phyloP scores from a whole-genome alignment of 768 basidiomycete species.

The Leccinum rimulosum region DNA sequence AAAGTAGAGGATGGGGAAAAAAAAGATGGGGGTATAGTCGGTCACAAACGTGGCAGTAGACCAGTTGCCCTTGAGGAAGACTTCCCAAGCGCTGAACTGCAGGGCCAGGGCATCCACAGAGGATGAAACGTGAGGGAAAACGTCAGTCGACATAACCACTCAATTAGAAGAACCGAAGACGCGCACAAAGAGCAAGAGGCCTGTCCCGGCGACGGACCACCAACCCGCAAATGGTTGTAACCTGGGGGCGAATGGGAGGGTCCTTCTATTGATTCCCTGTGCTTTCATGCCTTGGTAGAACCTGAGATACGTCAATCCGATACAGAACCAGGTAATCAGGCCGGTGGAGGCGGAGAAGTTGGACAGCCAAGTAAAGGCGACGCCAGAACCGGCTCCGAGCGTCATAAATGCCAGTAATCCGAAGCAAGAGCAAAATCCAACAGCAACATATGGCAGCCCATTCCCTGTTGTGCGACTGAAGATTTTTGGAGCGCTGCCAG shows the following conservation, averaged over 20 bases:
- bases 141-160: neutral
- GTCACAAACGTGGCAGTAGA: slow-evolving; percentile 40
- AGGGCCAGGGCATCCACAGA: neutral
- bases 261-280: slow-evolving; percentile 47
- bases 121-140: neutral
- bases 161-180: neutral
- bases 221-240: slow-evolving; percentile 44
- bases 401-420: slow-evolving; percentile 41
- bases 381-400: slow-evolving; percentile 32
- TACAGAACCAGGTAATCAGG: slow-evolving; percentile 45
- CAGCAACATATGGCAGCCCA: slow-evolving; percentile 47
- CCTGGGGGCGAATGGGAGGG: slow-evolving; percentile 43
- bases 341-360: slow-evolving; percentile 38
- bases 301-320: slow-evolving; percentile 44
- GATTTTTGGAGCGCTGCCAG: slow-evolving; percentile 52
- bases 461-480: slow-evolving; percentile 39
- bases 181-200: slow-evolving; percentile 37
- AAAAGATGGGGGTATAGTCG: slow-evolving; percentile 38
- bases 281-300: slow-evolving; percentile 45
- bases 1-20: slow-evolving; percentile 49
- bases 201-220: slow-evolving; percentile 31
- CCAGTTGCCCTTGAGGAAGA: slow-evolving; percentile 41
- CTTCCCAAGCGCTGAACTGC: slow-evolving; percentile 41
- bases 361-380: slow-evolving; percentile 44
- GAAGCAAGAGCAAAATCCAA: slow-evolving; percentile 30